Conservation (phyloP, 805 yeast genomes). For the Blastobotrys mokoenaii region DNA sequence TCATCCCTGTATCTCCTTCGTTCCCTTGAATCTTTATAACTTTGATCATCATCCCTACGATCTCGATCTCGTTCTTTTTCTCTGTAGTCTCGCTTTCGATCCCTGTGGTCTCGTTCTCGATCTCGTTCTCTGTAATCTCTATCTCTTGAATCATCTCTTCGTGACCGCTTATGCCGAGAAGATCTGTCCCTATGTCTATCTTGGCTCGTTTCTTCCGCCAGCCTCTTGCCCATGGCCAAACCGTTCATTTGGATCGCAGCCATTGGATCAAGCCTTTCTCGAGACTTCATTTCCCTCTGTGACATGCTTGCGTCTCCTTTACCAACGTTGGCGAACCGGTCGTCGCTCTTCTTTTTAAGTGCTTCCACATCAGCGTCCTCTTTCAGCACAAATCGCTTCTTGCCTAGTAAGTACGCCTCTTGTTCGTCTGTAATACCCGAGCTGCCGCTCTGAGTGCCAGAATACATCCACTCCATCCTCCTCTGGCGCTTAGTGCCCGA, state of each 20-base stretch:
- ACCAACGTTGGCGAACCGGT: not conserved
- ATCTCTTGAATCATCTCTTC: constrained; percentile 5
- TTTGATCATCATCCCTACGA: too few species aligned
- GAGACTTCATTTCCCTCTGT: constrained; percentile 3
- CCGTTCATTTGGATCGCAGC: constrained; percentile 31
- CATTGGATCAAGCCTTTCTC: constrained; percentile 39
- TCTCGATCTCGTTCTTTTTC: too few species aligned
- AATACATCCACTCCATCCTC: constrained; percentile 84
- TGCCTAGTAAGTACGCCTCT: constrained; percentile 51
- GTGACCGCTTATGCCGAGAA: constrained; percentile 4
- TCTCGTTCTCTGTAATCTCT: not conserved
- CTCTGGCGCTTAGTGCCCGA: constrained; percentile 33
- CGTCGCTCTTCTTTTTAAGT: not conserved
- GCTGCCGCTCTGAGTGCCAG: constrained; percentile 33
- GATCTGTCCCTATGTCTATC: constrained; percentile 1
- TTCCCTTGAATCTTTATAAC: too few species aligned
- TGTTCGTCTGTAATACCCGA: constrained; percentile 31
- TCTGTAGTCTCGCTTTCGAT: too few species aligned
- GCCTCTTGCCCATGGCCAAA: constrained; percentile 5
- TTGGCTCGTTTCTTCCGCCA: not conserved
- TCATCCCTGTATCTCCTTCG: not conserved
- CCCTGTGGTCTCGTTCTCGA: constrained; percentile 3
- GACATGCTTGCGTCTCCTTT: not conserved
- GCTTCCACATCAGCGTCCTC: constrained; percentile 5
- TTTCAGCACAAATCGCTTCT: constrained; percentile 34